Percentiles rank a stretch among this genome's conserved stretches.
Conservation (phyloP, 2,329 filamentous ascomycete species). For the Neofusicoccum ribis region DNA sequence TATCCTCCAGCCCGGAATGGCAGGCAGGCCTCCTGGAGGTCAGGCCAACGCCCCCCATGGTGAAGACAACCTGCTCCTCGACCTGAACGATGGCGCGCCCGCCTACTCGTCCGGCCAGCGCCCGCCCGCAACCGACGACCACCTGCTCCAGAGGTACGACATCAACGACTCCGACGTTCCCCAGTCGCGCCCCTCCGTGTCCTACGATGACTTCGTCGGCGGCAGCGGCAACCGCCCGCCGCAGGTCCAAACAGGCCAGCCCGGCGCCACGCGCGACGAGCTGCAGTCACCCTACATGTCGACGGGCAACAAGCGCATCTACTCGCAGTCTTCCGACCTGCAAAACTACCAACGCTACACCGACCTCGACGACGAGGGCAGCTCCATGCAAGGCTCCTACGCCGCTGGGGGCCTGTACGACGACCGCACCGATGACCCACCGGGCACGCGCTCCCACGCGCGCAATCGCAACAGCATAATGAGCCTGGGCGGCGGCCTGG, state of each 20-base stretch:
- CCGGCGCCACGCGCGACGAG: conserved; percentile 41
- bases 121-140: conserved; percentile 78
- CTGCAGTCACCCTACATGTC: conserved; percentile 36
- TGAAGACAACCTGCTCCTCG: conserved; percentile 63
- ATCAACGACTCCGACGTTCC: conserved; percentile 65
- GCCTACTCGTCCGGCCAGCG: conserved; percentile 74
- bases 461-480: conserved; percentile 86
- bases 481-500: conserved; percentile 78
- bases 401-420: conserved; percentile 64
- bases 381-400: conserved; percentile 75
- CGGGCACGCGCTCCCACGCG: conserved; percentile 52
- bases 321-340: conserved; percentile 77
- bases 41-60: conserved; percentile 42
- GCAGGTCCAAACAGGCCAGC: conserved; percentile 37
- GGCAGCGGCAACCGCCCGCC: conserved; percentile 37
- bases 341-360: conserved; percentile 91
- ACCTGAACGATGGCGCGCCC: conserved; percentile 70
- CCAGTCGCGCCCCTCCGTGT: conserved; percentile 76
- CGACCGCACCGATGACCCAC: conserved; percentile 30
- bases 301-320: conserved; percentile 45
- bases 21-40: conserved; percentile 57
- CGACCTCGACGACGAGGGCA: conserved; percentile 79
- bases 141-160: conserved; percentile 73
- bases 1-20: conserved; percentile 41
- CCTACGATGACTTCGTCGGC: conserved; percentile 94